These are phyloP conservation scores for Trifolium subterraneum DNA, from an alignment of 306 rosid species.

Conservation along the genomic window DNA sequence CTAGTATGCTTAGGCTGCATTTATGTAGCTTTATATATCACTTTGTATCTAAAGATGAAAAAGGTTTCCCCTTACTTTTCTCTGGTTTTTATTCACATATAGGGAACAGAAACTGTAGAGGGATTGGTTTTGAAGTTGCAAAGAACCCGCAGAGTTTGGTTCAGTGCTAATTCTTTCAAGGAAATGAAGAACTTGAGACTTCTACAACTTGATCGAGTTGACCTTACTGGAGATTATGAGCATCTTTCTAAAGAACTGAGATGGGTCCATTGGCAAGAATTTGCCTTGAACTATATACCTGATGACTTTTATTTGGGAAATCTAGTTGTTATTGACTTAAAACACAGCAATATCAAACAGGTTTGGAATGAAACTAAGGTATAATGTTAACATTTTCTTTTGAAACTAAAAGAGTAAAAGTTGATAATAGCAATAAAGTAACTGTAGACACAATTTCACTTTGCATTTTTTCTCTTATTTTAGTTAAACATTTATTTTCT, in stretches of 20 bases:
- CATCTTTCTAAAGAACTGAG: constrained; percentile 25
- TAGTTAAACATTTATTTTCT: not conserved
- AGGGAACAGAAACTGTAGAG: constrained; percentile 13
- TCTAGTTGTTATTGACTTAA: constrained; percentile 44
- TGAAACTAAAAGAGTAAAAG: not conserved
- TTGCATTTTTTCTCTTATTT: not conserved
- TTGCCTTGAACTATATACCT: constrained; percentile 42
- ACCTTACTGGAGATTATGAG: constrained; percentile 23
- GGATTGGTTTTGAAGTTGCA: constrained; percentile 30
- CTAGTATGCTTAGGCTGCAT: not conserved
- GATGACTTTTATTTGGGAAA: constrained; percentile 11
- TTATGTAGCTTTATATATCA: not conserved
- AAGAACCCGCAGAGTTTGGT: not conserved
- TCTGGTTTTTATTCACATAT: not conserved
- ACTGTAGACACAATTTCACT: not conserved
- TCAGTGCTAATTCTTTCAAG: constrained; percentile 41
- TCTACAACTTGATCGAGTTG: constrained; percentile 38
- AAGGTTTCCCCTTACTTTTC: not conserved
- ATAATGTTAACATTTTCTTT: not conserved
- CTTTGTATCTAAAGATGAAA: not conserved
- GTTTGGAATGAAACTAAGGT: constrained; percentile 51
- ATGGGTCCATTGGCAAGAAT: constrained; percentile 52
- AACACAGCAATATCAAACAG: constrained; percentile 39
- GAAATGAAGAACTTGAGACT: constrained; percentile 50
- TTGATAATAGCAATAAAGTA: not conserved